Conservation (phyloP, 2,329 filamentous ascomycete species). For the Exutisphaerella laricina region DNA sequence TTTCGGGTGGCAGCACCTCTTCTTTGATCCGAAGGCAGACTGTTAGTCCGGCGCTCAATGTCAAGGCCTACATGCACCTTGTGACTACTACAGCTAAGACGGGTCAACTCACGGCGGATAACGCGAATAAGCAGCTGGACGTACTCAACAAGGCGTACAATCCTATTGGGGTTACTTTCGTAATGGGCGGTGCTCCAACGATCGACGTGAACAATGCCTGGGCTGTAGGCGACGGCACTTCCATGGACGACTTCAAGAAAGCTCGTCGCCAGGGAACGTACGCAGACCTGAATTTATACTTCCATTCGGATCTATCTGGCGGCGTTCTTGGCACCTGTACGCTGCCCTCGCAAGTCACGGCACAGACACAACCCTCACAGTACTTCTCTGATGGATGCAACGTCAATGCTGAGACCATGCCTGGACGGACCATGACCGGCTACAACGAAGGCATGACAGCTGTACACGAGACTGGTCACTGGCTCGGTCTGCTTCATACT, state of each 20-base stretch:
- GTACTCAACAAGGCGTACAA: conserved; percentile 42
- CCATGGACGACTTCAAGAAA: conserved; percentile 49
- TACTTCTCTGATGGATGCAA: conserved; percentile 54
- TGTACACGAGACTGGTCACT: conserved; percentile 46
- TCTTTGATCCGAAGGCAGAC: conserved; percentile 26
- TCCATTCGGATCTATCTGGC: conserved; percentile 49
- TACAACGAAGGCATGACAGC: conserved; percentile 47
- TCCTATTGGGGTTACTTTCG: conserved; percentile 49
- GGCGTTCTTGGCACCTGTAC: conserved; percentile 52
- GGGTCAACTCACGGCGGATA: conserved; percentile 37
- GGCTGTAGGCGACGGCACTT: conserved; percentile 41
- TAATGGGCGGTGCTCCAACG: conserved; percentile 44
- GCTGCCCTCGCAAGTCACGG: conserved; percentile 38
- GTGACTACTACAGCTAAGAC: conserved; percentile 36
- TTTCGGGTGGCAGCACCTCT: conserved; percentile 19
- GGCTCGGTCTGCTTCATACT: conserved; percentile 44
- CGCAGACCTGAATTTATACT: conserved; percentile 53
- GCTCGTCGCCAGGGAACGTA: conserved; percentile 51
- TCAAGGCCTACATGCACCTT: conserved; percentile 44
- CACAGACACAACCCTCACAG: conserved; percentile 27
- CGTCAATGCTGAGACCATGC: conserved; percentile 53
- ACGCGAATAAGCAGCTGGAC: conserved; percentile 37
- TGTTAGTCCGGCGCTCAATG: conserved; percentile 29
- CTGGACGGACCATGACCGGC: conserved; percentile 44
- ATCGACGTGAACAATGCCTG: conserved; percentile 51